Evolutionary conservation across 495 filamentous ascomycete genomes (phyloP).

Genomic region (Platismatia glauca): DNA sequence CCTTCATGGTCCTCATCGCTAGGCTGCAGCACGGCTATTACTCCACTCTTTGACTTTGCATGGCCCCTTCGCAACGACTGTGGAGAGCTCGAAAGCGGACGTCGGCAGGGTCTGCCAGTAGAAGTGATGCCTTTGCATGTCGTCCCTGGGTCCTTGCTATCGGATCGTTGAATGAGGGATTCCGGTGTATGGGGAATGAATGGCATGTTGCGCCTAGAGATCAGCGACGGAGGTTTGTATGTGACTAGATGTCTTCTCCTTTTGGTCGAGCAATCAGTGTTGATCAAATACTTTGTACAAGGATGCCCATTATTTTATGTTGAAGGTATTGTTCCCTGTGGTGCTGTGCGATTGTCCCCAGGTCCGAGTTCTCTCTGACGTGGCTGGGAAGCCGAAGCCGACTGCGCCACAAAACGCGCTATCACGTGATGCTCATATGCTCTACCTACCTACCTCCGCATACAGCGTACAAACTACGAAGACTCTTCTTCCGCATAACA

Average conservation of each 20-base stretch:
- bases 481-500: too few species aligned
- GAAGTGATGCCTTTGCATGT: conserved; percentile 83
- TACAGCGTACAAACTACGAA: too few species aligned
- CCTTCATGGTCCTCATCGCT: conserved; percentile 35
- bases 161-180: conserved; percentile 61
- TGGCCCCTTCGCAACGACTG: conserved; percentile 31
- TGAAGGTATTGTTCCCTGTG: not conserved
- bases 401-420: not conserved
- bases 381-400: not conserved
- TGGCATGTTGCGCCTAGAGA: conserved; percentile 45
- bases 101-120: conserved; percentile 69
- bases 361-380: not conserved
- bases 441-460: too few species aligned
- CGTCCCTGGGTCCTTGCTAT: conserved; percentile 71
- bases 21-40: conserved; percentile 31
- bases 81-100: conserved; percentile 43
- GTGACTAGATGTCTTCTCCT: not conserved
- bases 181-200: conserved; percentile 80
- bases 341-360: too few species aligned
- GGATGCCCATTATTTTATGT: not conserved
- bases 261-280: not conserved
- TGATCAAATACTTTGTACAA: not conserved
- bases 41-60: conserved; percentile 26
- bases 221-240: not conserved
- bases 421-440: not conserved